Percentiles rank a stretch among this genome's conserved stretches.
Evolutionary conservation across 192 early-diverging fungal genomes (phyloP).

Genomic region (Entophlyctis luteolus): DNA sequence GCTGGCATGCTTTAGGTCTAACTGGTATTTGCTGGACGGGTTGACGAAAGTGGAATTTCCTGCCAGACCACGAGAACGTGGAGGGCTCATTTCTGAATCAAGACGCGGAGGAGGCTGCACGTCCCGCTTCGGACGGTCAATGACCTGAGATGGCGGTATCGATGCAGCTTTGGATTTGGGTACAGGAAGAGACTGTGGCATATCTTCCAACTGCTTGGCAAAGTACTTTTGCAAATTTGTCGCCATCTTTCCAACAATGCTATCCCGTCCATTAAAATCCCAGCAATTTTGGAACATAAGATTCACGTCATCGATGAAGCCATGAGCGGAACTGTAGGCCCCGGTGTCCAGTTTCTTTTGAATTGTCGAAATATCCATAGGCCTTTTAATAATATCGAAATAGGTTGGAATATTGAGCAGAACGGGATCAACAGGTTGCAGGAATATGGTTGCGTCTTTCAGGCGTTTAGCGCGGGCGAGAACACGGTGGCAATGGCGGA

Average conservation of each 20-base stretch:
- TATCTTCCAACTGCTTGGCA: slow-evolving; percentile 40
- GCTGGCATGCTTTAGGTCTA: slow-evolving; percentile 37
- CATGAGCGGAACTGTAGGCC: slow-evolving; percentile 51
- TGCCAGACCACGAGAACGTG: too few species aligned
- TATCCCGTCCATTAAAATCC: slow-evolving; percentile 46
- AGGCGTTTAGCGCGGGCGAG: slow-evolving; percentile 72
- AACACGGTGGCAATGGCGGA: slow-evolving; percentile 76
- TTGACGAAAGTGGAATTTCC: too few species aligned
- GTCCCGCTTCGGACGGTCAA: slow-evolving; percentile 25
- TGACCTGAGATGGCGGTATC: neutral
- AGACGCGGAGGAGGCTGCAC: slow-evolving; percentile 1
- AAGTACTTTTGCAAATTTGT: slow-evolving; percentile 36
- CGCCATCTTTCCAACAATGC: slow-evolving; percentile 35
- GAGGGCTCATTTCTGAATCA: too few species aligned
- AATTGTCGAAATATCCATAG: slow-evolving; percentile 83
- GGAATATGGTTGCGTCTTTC: slow-evolving; percentile 81
- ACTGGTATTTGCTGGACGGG: neutral
- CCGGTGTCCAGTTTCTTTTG: slow-evolving; percentile 61
- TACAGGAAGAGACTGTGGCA: slow-evolving; percentile 22
- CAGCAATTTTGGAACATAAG: slow-evolving; percentile 56
- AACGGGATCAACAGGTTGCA: slow-evolving; percentile 73
- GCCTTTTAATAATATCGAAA: slow-evolving; percentile 63
- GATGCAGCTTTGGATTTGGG: neutral
- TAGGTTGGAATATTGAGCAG: slow-evolving; percentile 65
- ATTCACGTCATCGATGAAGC: slow-evolving; percentile 39